Conservation (phyloP, 768 basidiomycete species). For the Mycena haematopus region DNA sequence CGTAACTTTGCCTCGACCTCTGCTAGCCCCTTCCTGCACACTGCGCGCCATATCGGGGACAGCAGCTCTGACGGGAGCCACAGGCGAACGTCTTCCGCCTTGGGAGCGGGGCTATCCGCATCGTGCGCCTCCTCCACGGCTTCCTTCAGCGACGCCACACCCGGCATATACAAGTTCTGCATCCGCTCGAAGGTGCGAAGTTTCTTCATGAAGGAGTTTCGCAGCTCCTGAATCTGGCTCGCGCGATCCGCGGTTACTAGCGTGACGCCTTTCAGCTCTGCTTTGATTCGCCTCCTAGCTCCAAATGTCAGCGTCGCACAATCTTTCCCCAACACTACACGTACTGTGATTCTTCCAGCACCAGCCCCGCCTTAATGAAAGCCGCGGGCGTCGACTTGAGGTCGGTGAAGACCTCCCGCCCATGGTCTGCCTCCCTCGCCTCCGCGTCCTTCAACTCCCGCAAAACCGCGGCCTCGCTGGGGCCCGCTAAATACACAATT, state of each 20-base stretch:
- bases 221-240: constrained; percentile 20
- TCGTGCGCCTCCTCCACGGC: constrained; percentile 16
- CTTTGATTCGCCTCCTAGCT: background rate
- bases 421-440: background rate
- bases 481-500: constrained; percentile 1
- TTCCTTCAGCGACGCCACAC: background rate
- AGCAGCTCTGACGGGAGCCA: constrained; percentile 23
- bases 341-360: constrained; percentile 25
- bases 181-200: constrained; percentile 1
- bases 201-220: constrained; percentile 15
- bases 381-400: background rate
- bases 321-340: background rate
- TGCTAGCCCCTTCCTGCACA: too few relatives aligned
- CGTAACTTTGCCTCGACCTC: constrained; percentile 3
- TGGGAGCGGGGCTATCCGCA: background rate
- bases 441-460: constrained; percentile 15
- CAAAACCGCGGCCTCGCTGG: background rate
- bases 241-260: constrained; percentile 13
- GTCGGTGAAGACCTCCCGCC: background rate
- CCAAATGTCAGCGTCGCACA: too few relatives aligned
- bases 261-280: background rate
- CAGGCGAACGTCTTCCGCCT: constrained; percentile 23
- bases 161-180: constrained; percentile 18
- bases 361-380: constrained; percentile 16
- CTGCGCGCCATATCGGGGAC: background rate